Evolutionary conservation across 352 stramenopile genomes (phyloP).

Genomic region (Phytophthora agathidicida): DNA sequence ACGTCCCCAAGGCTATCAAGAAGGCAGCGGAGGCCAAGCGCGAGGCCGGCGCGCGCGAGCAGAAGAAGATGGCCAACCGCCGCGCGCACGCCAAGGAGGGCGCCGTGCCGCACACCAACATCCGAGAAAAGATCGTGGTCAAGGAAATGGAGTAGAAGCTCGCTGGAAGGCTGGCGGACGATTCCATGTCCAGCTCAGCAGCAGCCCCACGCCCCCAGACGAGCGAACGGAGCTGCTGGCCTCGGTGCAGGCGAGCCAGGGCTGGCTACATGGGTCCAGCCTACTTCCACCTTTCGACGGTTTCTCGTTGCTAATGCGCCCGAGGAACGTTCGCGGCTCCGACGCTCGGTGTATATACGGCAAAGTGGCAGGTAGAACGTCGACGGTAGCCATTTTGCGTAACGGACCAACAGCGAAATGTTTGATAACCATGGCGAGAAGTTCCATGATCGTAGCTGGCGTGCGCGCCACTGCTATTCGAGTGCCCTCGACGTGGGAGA

Average conservation of each 20-base stretch:
- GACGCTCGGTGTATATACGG: conserved; percentile 28
- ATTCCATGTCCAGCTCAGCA: conserved; percentile 5
- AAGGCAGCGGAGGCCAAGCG: conserved; percentile 94
- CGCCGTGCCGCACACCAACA: conserved; percentile 75
- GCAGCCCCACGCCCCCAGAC: background rate
- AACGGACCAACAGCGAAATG: conserved; percentile 21
- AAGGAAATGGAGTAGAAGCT: conserved; percentile 78
- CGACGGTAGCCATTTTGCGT: conserved; percentile 14
- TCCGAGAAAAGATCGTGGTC: conserved; percentile 78
- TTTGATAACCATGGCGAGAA: conserved; percentile 32
- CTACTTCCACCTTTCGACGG: conserved; percentile 17
- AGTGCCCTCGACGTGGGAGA: conserved; percentile 5
- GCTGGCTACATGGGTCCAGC: conserved; percentile 14
- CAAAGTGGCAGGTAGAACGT: background rate
- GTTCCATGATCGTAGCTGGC: conserved; percentile 28
- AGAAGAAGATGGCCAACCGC: conserved; percentile 88
- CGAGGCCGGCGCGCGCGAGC: conserved; percentile 78
- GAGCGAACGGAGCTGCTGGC: background rate
- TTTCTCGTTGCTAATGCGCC: conserved; percentile 24
- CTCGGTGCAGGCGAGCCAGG: background rate
- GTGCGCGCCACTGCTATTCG: conserved; percentile 19
- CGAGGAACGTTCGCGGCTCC: conserved; percentile 29
- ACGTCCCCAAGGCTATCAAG: conserved; percentile 98
- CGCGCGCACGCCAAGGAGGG: conserved; percentile 80
- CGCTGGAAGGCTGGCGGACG: conserved; percentile 14